These are phyloP conservation scores for Daldinia decipiens DNA, from an alignment of 495 filamentous ascomycete species.

Conservation along the genomic window DNA sequence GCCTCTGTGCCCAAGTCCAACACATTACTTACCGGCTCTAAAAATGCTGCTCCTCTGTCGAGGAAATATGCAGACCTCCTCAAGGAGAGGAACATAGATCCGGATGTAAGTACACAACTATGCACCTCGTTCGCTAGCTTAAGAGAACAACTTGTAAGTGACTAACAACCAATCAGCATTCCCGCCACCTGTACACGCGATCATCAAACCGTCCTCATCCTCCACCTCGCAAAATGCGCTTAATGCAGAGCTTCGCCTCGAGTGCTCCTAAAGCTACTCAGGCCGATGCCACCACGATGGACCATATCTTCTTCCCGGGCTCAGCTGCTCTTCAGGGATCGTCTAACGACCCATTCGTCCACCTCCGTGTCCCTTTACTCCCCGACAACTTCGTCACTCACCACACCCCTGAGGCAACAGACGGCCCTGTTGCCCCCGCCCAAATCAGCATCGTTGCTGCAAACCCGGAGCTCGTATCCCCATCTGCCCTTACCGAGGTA, in stretches of 20 bases:
- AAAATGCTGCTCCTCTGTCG: constrained; percentile 45
- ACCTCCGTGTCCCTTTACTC: constrained; percentile 58
- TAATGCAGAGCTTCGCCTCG: constrained; percentile 63
- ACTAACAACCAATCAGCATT: constrained; percentile 44
- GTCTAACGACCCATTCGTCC: constrained; percentile 49
- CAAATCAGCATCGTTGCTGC: constrained; percentile 58
- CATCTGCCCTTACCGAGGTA: constrained; percentile 55
- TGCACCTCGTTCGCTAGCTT: not conserved
- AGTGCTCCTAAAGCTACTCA: constrained; percentile 48
- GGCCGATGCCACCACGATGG: constrained; percentile 47
- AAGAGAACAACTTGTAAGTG: constrained; percentile 2
- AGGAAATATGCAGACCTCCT: constrained; percentile 51
- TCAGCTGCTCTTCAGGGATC: constrained; percentile 32
- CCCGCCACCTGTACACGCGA: constrained; percentile 48
- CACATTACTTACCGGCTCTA: constrained; percentile 51
- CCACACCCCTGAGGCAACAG: constrained; percentile 46
- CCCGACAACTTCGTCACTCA: constrained; percentile 54
- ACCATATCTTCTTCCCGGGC: constrained; percentile 55
- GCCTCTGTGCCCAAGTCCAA: constrained; percentile 47
- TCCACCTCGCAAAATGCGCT: constrained; percentile 50
- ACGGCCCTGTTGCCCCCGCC: constrained; percentile 48
- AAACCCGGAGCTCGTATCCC: constrained; percentile 54
- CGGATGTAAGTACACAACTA: constrained; percentile 43
- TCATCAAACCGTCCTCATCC: constrained; percentile 48
- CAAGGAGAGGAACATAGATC: constrained; percentile 48